phyloP scores from a whole-genome alignment of 2,329 filamentous ascomycete species.

The Ceratocystis albifundus region DNA sequence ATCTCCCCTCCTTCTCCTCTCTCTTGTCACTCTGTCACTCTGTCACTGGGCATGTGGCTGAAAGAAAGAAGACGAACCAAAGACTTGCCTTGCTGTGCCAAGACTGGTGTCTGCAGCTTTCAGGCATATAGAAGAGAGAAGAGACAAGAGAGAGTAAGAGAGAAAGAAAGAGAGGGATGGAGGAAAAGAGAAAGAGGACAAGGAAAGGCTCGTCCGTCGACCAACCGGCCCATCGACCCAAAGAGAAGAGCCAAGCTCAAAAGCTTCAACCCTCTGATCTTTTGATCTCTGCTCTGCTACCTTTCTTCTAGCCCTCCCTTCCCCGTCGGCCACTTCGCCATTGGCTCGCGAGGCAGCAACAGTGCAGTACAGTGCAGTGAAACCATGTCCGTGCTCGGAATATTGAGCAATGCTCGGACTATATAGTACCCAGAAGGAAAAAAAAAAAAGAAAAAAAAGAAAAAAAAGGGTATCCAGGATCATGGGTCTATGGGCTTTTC shows the following conservation, averaged over 20 bases:
- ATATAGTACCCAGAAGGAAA: neutral
- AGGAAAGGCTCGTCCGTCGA: neutral
- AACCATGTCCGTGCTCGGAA: slow-evolving; percentile 4
- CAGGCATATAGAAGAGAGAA: neutral
- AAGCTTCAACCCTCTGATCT: neutral
- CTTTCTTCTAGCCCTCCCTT: neutral
- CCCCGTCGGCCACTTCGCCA: neutral
- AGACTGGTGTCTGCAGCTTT: neutral
- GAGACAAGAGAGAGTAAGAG: neutral
- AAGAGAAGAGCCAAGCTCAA: neutral
- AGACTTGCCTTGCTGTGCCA: neutral
- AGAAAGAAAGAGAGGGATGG: neutral
- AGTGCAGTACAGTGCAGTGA: slow-evolving; percentile 12
- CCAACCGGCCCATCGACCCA: neutral
- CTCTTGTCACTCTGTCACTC: neutral
- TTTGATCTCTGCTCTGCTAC: neutral
- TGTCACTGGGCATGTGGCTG: neutral
- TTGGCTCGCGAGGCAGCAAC: neutral
- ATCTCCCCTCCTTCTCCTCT: neutral
- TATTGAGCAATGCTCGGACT: neutral
- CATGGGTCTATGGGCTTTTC: neutral
- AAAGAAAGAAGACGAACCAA: neutral
- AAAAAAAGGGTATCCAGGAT: slow-evolving; percentile 5
- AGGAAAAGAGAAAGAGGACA: neutral
- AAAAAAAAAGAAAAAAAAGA: too few species aligned